phyloP scores from a whole-genome alignment of 2,329 filamentous ascomycete genomes.

The Aschersonia sp. region DNA sequence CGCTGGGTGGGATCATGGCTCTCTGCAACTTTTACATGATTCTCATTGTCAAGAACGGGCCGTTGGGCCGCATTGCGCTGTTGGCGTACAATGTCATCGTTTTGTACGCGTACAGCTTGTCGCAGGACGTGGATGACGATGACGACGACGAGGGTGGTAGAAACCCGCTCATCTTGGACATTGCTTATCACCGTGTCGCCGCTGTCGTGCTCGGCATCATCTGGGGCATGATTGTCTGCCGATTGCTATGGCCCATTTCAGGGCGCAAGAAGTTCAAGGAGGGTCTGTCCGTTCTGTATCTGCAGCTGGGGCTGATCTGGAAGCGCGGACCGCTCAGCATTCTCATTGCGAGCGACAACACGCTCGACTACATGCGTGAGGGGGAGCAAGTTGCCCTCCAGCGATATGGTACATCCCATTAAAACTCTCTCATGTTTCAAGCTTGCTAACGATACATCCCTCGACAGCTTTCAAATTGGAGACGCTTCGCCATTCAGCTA shows the following conservation, averaged over 20 bases:
- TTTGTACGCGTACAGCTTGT: conserved; percentile 84
- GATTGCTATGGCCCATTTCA: conserved; percentile 86
- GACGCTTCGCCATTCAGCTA: conserved; percentile 54
- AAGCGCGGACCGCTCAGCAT: conserved; percentile 77
- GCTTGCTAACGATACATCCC: background rate
- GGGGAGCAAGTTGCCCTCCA: conserved; percentile 79
- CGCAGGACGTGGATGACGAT: conserved; percentile 63
- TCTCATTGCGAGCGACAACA: conserved; percentile 44
- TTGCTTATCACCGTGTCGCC: conserved; percentile 74
- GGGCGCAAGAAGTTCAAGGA: conserved; percentile 79
- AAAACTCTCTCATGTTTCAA: no score
- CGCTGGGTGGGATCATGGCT: conserved; percentile 70
- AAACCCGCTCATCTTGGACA: conserved; percentile 74
- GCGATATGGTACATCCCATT: conserved; percentile 39
- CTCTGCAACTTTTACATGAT: conserved; percentile 85
- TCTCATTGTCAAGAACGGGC: conserved; percentile 67
- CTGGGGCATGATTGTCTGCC: conserved; percentile 84
- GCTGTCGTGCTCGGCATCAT: conserved; percentile 76
- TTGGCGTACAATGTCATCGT: conserved; percentile 93
- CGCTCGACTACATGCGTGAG: conserved; percentile 66
- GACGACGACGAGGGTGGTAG: conserved; percentile 81
- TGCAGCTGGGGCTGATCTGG: conserved; percentile 94
- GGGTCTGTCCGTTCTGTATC: conserved; percentile 77
- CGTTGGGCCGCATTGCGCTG: conserved; percentile 85
- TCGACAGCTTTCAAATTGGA: conserved; percentile 52